Percentiles rank a stretch among this genome's conserved stretches.
phyloP scores from a whole-genome alignment of 2,329 filamentous ascomycete genomes.

The Drechslerella stenobrocha region DNA sequence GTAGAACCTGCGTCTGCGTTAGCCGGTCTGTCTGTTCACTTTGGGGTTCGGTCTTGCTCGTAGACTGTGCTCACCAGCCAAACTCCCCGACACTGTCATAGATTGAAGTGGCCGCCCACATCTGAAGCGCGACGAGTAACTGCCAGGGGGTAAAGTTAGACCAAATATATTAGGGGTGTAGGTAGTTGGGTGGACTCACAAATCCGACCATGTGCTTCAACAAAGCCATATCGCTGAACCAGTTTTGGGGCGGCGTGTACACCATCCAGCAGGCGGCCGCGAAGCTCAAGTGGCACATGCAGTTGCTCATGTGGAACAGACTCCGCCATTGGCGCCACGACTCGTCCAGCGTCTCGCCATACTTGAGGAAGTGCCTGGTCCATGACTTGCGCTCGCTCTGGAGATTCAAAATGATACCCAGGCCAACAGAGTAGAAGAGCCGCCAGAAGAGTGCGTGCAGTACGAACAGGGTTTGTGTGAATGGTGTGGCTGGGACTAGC shows the following conservation, averaged over 20 bases:
- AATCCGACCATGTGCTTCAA: conserved; percentile 84
- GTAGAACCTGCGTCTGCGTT: conserved; percentile 73
- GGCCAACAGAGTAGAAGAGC: conserved; percentile 85
- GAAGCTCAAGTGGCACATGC: conserved; percentile 85
- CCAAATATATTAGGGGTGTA: no score
- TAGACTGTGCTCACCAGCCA: conserved; percentile 69
- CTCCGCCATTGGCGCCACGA: conserved; percentile 99
- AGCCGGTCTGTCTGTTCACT: not conserved
- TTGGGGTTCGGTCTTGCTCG: no score
- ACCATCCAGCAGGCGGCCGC: conserved; percentile 93
- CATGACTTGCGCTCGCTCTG: conserved; percentile 92
- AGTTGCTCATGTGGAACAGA: conserved; percentile 88
- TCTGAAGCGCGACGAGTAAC: conserved; percentile 76
- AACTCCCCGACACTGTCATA: conserved; percentile 96
- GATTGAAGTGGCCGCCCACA: conserved; percentile 91
- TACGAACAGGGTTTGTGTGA: conserved; percentile 78
- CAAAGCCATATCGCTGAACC: conserved; percentile 81
- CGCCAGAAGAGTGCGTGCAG: conserved; percentile 80
- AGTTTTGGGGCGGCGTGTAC: conserved; percentile 83
- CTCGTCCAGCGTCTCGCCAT: conserved; percentile 83
- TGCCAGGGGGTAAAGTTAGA: no score
- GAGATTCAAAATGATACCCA: conserved; percentile 79
- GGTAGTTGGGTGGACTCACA: conserved; percentile 53
- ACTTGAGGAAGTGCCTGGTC: conserved; percentile 97
- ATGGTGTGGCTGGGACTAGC: conserved; percentile 73